Conservation (phyloP, 768 basidiomycete genomes). For the Russula sp. region DNA sequence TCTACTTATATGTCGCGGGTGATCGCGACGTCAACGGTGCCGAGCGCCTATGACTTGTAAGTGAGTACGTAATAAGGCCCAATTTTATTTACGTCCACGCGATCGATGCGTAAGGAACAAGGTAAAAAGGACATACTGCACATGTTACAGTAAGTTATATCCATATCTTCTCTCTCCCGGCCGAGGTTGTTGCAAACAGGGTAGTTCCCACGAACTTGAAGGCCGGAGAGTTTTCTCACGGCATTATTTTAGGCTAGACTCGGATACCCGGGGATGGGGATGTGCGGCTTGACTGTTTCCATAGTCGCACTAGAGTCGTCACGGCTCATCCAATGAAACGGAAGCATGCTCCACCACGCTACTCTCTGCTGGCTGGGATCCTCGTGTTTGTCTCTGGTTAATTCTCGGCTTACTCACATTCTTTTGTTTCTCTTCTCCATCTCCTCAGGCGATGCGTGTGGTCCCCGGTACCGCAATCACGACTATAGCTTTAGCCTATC, state of each 20-base stretch:
- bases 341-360: not conserved
- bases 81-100: too few species aligned
- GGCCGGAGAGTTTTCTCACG: too few species aligned
- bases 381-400: not conserved
- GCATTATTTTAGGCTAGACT: too few species aligned
- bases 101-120: too few species aligned
- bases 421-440: not conserved
- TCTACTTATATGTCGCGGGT: not conserved
- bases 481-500: not conserved
- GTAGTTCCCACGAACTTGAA: too few species aligned
- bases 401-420: not conserved
- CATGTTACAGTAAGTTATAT: too few species aligned
- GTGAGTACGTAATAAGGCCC: too few species aligned
- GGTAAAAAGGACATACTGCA: too few species aligned
- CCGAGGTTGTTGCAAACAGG: too few species aligned
- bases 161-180: too few species aligned
- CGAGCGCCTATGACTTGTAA: not conserved
- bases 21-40: not conserved
- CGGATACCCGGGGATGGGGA: too few species aligned
- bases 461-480: not conserved
- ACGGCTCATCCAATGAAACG: not conserved
- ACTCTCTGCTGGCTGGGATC: not conserved
- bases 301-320: not conserved
- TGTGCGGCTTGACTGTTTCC: too few species aligned
- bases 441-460: slow-evolving; percentile 9